Evolutionary conservation across 1,284 basidiomycete species (phyloP).

Genomic region (Cystobasidiaceae sp.): DNA sequence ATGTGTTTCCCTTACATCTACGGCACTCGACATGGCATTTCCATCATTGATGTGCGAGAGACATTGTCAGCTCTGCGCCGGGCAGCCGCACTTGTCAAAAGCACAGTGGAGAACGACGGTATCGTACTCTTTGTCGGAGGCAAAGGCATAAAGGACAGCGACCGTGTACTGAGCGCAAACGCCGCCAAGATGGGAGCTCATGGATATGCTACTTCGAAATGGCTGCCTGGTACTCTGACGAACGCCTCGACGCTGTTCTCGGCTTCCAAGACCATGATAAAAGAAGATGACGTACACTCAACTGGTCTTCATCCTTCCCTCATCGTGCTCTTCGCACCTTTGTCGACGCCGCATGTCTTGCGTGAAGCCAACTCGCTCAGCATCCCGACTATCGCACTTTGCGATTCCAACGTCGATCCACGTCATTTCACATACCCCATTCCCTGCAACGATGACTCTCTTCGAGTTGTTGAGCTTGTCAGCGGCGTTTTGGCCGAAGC

Average conservation of each 20-base stretch:
- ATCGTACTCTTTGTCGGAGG: slow-evolving; percentile 77
- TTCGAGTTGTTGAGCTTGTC: slow-evolving; percentile 82
- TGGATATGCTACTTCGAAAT: slow-evolving; percentile 78
- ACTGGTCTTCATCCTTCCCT: slow-evolving; percentile 39
- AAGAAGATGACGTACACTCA: slow-evolving; percentile 21
- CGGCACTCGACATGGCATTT: slow-evolving; percentile 81
- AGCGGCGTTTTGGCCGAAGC: slow-evolving; percentile 87
- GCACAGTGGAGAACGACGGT: slow-evolving; percentile 74
- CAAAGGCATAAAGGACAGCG: slow-evolving; percentile 36
- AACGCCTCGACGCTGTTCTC: slow-evolving; percentile 62
- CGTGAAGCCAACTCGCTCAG: slow-evolving; percentile 48
- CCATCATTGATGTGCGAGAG: slow-evolving; percentile 91
- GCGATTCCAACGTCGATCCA: slow-evolving; percentile 94
- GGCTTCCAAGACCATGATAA: slow-evolving; percentile 34
- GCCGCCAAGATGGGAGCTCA: slow-evolving; percentile 66
- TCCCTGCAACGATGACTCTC: slow-evolving; percentile 93
- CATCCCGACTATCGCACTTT: slow-evolving; percentile 56
- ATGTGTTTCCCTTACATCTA: slow-evolving; percentile 92
- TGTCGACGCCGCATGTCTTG: slow-evolving; percentile 44
- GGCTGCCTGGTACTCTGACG: slow-evolving; percentile 90
- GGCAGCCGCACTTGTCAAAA: slow-evolving; percentile 78
- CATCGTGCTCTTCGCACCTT: slow-evolving; percentile 41
- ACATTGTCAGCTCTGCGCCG: slow-evolving; percentile 87
- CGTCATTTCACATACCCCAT: slow-evolving; percentile 96
- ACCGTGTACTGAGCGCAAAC: slow-evolving; percentile 64